Evolutionary conservation across 768 basidiomycete species (phyloP).

Genomic region (Lentinula guzmanii): DNA sequence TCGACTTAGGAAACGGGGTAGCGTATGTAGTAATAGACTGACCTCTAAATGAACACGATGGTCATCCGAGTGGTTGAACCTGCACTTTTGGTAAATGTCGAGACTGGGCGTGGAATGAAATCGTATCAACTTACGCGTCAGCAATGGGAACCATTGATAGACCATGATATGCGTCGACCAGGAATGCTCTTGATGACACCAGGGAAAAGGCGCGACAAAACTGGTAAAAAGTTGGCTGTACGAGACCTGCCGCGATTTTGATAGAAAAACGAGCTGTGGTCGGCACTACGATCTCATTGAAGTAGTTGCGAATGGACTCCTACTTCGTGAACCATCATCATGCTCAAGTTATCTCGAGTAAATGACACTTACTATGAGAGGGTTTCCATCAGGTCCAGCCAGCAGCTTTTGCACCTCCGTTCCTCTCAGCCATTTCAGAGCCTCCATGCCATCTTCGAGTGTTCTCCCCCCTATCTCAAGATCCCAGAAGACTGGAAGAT

Average conservation of each 20-base stretch:
- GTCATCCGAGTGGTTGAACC: slow-evolving; percentile 68
- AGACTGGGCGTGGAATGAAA: background rate
- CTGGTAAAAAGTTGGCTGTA: background rate
- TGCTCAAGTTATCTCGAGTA: background rate
- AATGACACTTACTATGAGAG: background rate
- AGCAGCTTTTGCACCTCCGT: slow-evolving; percentile 26
- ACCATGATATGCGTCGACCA: slow-evolving; percentile 76
- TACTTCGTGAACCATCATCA: background rate
- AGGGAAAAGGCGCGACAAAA: slow-evolving; percentile 54
- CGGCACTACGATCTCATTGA: background rate
- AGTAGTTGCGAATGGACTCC: background rate
- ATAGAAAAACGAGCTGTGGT: background rate
- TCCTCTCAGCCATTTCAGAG: slow-evolving; percentile 32
- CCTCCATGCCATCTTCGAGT: slow-evolving; percentile 22
- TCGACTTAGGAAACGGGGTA: background rate
- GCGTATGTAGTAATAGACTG: background rate
- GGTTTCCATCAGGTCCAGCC: background rate
- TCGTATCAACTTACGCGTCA: slow-evolving; percentile 54
- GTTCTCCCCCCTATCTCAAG: slow-evolving; percentile 6
- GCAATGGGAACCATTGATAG: slow-evolving; percentile 83
- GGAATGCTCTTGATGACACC: slow-evolving; percentile 78
- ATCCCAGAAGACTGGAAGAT: slow-evolving; percentile 62
- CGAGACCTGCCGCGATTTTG: background rate
- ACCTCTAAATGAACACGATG: slow-evolving; percentile 76
- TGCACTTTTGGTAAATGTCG: slow-evolving; percentile 17